Evolutionary conservation across 306 rosid genomes (phyloP), one percentile per base, ranked within the genome.

Genomic region (Rosa lucieae): DNA sequence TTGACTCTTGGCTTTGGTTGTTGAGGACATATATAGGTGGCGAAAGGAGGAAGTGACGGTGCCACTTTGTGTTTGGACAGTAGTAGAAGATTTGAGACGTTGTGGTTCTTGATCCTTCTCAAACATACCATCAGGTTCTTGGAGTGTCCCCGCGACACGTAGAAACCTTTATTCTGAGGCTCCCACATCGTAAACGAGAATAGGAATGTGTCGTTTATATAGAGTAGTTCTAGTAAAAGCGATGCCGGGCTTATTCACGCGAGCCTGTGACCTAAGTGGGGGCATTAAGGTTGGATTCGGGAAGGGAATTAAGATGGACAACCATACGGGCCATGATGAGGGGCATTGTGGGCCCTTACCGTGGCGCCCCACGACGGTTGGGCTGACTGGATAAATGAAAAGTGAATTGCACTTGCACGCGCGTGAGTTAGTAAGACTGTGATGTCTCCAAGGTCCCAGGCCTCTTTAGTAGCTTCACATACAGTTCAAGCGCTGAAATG

Each of bases 31-130:
- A 32, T 65, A 65, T 14, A 23, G 13, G 20, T 8, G 21, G 18
- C 74, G 10, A 4, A 18, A 49, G 10, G 44, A 51, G 32, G 40
- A 29, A 65, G 8, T 12, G 58, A 52, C 66, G 70, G 58, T 52
- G 8, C 5, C 2, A 67, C 20, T 77, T 70, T n/a, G 40, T 10
- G 5, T 79, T 77, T 68, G 72, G 92, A 87, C 65, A 66, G 56
- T 78, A 84, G 76, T 77, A 89, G 92, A 86, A 91, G 87, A 51
- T 90, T 89, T 32, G 80, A 68, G 68, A 82, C 65, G 65, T 85
- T 88, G 91, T 17, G 47, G 63, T 88, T 88, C 90, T 74, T 35
- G 87, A 78, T 77, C 48, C 76, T 91, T 88, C 93, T 77, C 79
- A 76, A 81, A 56, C 61, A n/a, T 63, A 20, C 84, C 51, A 55